These are phyloP conservation scores for Aspergillus pseudoterreus DNA, from an alignment of 2,329 filamentous ascomycete species.

Conservation along the genomic window DNA sequence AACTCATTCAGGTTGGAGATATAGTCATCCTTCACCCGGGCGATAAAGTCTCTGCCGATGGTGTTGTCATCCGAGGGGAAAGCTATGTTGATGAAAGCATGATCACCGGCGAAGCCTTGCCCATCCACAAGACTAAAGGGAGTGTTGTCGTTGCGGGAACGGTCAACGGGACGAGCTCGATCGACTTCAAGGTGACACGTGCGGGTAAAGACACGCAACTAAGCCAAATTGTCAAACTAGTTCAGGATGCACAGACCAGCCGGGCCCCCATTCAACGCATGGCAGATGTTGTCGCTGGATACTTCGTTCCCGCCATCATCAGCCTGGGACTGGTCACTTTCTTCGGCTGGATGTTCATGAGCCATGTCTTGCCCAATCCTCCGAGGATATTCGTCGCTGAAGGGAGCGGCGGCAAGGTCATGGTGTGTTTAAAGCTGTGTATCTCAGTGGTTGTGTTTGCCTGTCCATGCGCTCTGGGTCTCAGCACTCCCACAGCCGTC, in stretches of 20 bases:
- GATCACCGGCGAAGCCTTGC: conserved; percentile 97
- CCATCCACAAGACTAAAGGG: conserved; percentile 82
- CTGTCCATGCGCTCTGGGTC: conserved; percentile 91
- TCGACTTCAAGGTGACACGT: conserved; percentile 89
- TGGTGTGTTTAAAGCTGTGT: conserved; percentile 96
- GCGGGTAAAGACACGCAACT: conserved; percentile 94
- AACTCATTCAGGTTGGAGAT: conserved; percentile 89
- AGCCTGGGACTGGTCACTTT: conserved; percentile 82
- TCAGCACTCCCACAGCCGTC: conserved; percentile 93
- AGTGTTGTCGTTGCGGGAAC: conserved; percentile 84
- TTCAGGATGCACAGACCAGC: conserved; percentile 93
- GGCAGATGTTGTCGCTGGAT: conserved; percentile 85
- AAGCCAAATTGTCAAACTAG: conserved; percentile 96
- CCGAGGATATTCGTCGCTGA: conserved; percentile 81
- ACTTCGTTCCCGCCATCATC: conserved; percentile 89
- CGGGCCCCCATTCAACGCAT: conserved; percentile 91
- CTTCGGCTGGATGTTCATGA: conserved; percentile 88
- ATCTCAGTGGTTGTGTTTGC: conserved; percentile 99
- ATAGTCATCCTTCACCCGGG: conserved; percentile 89
- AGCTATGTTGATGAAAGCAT: conserved; percentile 96
- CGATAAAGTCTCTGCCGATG: conserved; percentile 95
- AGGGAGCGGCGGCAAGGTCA: conserved; percentile 81
- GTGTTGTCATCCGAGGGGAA: conserved; percentile 79
- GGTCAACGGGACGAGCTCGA: conserved; percentile 85
- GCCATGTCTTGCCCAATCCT: conserved; percentile 77